These are phyloP conservation scores for Arabidopsis suecica DNA, from an alignment of 345 rosid genomes.

Conservation along the genomic window DNA sequence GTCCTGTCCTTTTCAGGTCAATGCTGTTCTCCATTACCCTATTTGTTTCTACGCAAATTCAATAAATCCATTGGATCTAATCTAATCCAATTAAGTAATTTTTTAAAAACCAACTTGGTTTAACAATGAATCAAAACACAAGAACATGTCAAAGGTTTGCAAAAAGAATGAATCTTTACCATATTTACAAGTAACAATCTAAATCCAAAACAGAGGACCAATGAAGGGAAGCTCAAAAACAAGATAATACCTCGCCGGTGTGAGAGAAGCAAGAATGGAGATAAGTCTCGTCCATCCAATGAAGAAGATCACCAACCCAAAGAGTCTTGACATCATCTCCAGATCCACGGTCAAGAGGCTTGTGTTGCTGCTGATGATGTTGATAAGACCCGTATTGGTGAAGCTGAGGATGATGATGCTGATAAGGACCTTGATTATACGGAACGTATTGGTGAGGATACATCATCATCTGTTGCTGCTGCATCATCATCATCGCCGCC, in stretches of 20 bases:
- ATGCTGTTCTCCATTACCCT: conserved; percentile 42
- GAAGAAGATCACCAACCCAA: conserved; percentile 89
- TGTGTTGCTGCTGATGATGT: conserved; percentile 44
- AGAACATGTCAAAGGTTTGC: conserved; percentile 24
- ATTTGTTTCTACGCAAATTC: conserved; percentile 29
- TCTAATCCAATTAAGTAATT: conserved; percentile 27
- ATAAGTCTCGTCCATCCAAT: conserved; percentile 94
- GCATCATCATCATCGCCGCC: conserved; percentile 93
- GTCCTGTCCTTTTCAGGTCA: conserved; percentile 42
- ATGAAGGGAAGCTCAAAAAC: conserved; percentile 41
- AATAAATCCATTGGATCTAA: conserved; percentile 32
- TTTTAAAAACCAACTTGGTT: background rate
- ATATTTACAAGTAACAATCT: background rate
- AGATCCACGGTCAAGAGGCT: conserved; percentile 51
- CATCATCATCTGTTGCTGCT: conserved; percentile 91
- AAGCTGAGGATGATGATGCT: conserved; percentile 26
- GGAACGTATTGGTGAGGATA: conserved; percentile 84
- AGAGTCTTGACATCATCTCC: conserved; percentile 71
- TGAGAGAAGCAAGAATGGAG: conserved; percentile 76
- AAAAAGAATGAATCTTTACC: background rate
- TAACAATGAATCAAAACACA: conserved; percentile 24
- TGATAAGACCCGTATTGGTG: conserved; percentile 39
- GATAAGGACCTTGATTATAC: conserved; percentile 50
- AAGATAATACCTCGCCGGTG: conserved; percentile 67
- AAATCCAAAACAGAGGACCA: conserved; percentile 49